These are phyloP conservation scores for Citrus reticulata DNA, from an alignment of 345 rosid genomes.

Conservation along the genomic window DNA sequence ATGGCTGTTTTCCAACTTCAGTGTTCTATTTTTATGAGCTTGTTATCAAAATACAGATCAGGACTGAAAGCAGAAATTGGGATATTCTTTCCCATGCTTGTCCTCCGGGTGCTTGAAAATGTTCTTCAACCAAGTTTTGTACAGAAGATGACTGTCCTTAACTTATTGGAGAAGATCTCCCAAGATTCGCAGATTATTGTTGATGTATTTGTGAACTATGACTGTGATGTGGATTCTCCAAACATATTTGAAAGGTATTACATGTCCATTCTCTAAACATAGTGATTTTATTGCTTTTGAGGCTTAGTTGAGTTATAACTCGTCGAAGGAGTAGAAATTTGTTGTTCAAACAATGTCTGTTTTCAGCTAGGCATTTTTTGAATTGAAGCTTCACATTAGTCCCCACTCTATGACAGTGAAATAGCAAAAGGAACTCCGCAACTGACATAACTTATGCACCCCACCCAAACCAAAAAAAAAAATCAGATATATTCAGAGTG, in stretches of 20 bases:
- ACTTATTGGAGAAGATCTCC: slow-evolving; percentile 71
- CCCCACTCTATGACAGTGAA: background rate
- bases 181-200: slow-evolving; percentile 74
- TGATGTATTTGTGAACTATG: slow-evolving; percentile 94
- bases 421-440: background rate
- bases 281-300: too few relatives aligned
- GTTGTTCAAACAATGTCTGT: background rate
- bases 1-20: slow-evolving; percentile 97
- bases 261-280: background rate
- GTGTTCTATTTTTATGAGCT: slow-evolving; percentile 75
- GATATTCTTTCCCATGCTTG: slow-evolving; percentile 92
- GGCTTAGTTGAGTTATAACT: too few relatives aligned
- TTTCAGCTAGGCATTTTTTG: background rate
- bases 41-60: slow-evolving; percentile 79
- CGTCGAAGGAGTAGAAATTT: background rate
- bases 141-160: slow-evolving; percentile 95
- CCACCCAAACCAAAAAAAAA: too few relatives aligned
- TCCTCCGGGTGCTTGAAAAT: slow-evolving; percentile 94
- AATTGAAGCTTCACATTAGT: background rate
- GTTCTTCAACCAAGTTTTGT: slow-evolving; percentile 95
- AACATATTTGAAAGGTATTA: slow-evolving; percentile 93
- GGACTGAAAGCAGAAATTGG: slow-evolving; percentile 88
- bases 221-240: slow-evolving; percentile 92
- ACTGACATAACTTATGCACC: background rate
- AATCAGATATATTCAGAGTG: too few relatives aligned